Evolutionary conservation across 805 yeast genomes (phyloP).

Genomic region (Lipomyces chichibuensis): DNA sequence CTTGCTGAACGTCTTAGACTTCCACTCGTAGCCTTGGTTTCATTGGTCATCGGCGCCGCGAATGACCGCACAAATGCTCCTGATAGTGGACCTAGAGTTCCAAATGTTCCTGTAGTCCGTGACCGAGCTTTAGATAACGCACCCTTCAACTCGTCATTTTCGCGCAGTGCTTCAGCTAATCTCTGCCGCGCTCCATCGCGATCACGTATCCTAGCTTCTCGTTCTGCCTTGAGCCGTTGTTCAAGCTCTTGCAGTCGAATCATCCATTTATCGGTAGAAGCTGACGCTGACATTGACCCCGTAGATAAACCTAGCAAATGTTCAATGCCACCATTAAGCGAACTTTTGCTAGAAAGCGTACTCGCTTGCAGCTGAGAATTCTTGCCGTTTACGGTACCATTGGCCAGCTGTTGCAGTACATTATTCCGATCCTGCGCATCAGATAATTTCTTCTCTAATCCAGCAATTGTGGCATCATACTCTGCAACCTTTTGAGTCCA

Average conservation of each 20-base stretch:
- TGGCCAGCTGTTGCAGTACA: slow-evolving; percentile 14
- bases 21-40: not conserved
- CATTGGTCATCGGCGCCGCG: slow-evolving; percentile 4
- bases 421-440: slow-evolving; percentile 19
- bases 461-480: slow-evolving; percentile 15
- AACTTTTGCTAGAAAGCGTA: slow-evolving; percentile 9
- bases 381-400: slow-evolving; percentile 10
- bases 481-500: slow-evolving; percentile 19
- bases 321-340: slow-evolving; percentile 9
- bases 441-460: slow-evolving; percentile 16
- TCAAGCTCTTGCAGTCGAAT: slow-evolving; percentile 36
- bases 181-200: slow-evolving; percentile 37
- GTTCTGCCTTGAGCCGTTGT: slow-evolving; percentile 37
- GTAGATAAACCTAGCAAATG: slow-evolving; percentile 16
- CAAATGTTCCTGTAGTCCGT: slow-evolving; percentile 16
- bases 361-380: not conserved
- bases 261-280: slow-evolving; percentile 28
- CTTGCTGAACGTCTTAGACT: not conserved
- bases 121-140: slow-evolving; percentile 15
- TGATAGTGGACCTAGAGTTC: slow-evolving; percentile 11
- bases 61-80: slow-evolving; percentile 18
- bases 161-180: slow-evolving; percentile 30
- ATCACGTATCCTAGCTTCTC: slow-evolving; percentile 37
- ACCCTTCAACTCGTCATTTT: slow-evolving; percentile 18
- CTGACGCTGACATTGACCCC: slow-evolving; percentile 4